A percentile compares a stretch with the other conserved stretches of the same genome.
phyloP scores from a whole-genome alignment of 345 rosid genomes.

The Crucihimalaya himalaica region DNA sequence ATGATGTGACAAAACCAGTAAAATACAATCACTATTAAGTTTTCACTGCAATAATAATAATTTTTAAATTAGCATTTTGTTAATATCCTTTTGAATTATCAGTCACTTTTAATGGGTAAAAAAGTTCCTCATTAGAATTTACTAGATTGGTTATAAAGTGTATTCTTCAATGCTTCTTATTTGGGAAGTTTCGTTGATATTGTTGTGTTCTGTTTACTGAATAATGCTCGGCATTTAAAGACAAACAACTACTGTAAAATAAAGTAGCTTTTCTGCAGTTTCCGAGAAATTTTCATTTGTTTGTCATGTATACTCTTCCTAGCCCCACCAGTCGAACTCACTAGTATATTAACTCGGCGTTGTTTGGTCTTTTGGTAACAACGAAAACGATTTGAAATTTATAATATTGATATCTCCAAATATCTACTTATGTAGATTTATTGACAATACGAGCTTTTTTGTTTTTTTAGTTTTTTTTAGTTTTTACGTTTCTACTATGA shows the following conservation, averaged over 20 bases:
- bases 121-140: background rate
- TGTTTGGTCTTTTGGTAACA: slow-evolving; percentile 19
- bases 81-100: no score
- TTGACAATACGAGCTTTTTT: no score
- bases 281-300: slow-evolving; percentile 32
- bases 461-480: no score
- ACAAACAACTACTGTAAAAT: background rate
- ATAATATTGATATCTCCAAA: background rate
- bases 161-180: background rate
- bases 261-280: slow-evolving; percentile 1
- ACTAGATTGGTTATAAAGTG: background rate
- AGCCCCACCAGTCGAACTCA: slow-evolving; percentile 8
- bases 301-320: background rate
- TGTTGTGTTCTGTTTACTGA: background rate
- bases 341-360: background rate
- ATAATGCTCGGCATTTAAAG: slow-evolving; percentile 10
- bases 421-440: background rate
- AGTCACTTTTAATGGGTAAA: background rate
- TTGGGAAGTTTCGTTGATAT: slow-evolving; percentile 23
- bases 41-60: no score
- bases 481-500: no score
- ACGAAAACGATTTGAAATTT: background rate
- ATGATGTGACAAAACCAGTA: background rate
- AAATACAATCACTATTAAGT: no score
- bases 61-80: no score